phyloP scores from a whole-genome alignment of 495 filamentous ascomycete genomes.

The Talaromyces adpressus region DNA sequence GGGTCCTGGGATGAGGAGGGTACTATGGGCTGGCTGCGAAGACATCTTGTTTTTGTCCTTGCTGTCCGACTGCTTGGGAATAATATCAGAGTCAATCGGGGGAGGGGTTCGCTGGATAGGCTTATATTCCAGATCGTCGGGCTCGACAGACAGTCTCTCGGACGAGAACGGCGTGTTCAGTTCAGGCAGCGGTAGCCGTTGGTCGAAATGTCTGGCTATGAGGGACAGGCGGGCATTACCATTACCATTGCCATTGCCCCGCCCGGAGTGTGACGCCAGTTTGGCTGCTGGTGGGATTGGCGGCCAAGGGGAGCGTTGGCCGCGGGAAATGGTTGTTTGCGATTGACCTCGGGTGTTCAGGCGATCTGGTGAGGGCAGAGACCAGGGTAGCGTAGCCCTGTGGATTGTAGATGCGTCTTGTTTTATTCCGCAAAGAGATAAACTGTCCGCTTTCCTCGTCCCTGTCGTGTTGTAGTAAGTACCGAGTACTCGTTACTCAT shows the following conservation, averaged over 20 bases:
- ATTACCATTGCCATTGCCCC: slow-evolving; percentile 4
- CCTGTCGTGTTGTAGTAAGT: background rate
- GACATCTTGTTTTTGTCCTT: slow-evolving; percentile 56
- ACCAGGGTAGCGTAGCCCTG: background rate
- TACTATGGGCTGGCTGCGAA: slow-evolving; percentile 68
- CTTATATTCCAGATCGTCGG: slow-evolving; percentile 54
- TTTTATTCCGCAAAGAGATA: background rate
- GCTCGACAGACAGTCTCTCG: slow-evolving; percentile 46
- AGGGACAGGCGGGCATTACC: slow-evolving; percentile 61
- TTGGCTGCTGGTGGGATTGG: slow-evolving; percentile 21
- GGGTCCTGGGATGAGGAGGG: slow-evolving; percentile 89
- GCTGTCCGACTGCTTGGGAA: slow-evolving; percentile 6
- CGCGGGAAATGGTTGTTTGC: slow-evolving; percentile 1
- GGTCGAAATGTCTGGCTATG: slow-evolving; percentile 74
- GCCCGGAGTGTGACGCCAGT: slow-evolving; percentile 15
- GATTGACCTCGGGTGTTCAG: background rate
- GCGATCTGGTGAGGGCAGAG: background rate
- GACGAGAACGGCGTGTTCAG: slow-evolving; percentile 63
- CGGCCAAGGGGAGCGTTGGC: background rate
- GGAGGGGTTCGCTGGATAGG: slow-evolving; percentile 35
- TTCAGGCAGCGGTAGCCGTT: slow-evolving; percentile 49
- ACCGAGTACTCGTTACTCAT: background rate
- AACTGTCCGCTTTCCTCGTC: background rate
- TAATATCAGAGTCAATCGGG: slow-evolving; percentile 13
- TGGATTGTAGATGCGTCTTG: background rate